phyloP scores from a whole-genome alignment of 495 filamentous ascomycete genomes.

The Aspergillus sparsus region DNA sequence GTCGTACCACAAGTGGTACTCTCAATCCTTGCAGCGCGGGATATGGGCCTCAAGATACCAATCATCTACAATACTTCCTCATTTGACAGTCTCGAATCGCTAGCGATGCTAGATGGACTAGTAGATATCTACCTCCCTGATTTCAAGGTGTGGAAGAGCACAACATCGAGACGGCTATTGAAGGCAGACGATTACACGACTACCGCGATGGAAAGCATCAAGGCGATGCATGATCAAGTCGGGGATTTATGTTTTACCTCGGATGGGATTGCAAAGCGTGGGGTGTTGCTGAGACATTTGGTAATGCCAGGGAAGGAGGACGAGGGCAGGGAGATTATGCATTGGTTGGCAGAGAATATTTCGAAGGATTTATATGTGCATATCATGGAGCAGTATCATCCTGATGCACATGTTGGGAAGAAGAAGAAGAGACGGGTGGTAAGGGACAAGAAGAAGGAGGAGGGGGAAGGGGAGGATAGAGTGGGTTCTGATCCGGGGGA shows the following conservation, averaged over 20 bases:
- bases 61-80: slow-evolving; percentile 79
- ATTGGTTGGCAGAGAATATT: slow-evolving; percentile 66
- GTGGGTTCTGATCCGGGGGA: slow-evolving; percentile 23
- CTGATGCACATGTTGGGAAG: slow-evolving; percentile 75
- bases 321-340: slow-evolving; percentile 68
- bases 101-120: slow-evolving; percentile 68
- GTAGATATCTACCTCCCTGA: slow-evolving; percentile 79
- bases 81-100: slow-evolving; percentile 68
- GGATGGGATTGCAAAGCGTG: slow-evolving; percentile 74
- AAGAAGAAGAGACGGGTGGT: slow-evolving; percentile 36
- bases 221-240: slow-evolving; percentile 73
- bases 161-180: slow-evolving; percentile 64
- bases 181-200: slow-evolving; percentile 71
- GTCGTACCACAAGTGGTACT: slow-evolving; percentile 77
- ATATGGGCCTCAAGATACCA: slow-evolving; percentile 65
- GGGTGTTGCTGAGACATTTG: slow-evolving; percentile 70
- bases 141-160: slow-evolving; percentile 71
- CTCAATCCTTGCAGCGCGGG: slow-evolving; percentile 65
- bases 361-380: slow-evolving; percentile 69
- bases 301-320: slow-evolving; percentile 75
- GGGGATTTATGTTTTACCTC: slow-evolving; percentile 74
- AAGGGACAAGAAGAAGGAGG: slow-evolving; percentile 34
- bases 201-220: slow-evolving; percentile 68
- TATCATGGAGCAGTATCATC: slow-evolving; percentile 79
- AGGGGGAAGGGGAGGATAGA: too few relatives aligned